Base-by-base conservation (phyloP, 495 filamentous ascomycete genomes). In the Trypethelium eluteriae region DNA sequence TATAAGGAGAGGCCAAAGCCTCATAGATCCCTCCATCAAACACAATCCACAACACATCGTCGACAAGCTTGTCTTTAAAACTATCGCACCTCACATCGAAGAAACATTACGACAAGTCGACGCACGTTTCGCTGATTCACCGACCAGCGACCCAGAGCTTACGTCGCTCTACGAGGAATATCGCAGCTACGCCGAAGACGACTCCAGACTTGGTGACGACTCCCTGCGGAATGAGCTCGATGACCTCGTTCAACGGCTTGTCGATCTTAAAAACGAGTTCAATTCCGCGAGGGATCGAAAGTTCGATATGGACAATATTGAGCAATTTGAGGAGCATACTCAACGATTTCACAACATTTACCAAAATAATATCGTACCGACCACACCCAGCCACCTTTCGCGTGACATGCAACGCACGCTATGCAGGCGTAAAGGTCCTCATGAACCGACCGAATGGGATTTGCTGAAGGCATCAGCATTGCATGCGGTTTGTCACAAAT, bases 31-130 rank as follows among this genome's bases (percentile, higher is more conserved):
- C 10, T 10, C 18, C 18, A 7, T 36, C 10, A 36, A 34, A 59
- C 18, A 59, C 12, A 77, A 78, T 2, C 67, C 76, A 1, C 77
- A 80, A 0, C 82, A 88, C 69, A 85, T 95, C 56, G 82, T 92
- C 62, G 92, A 96, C 73, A 83, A 84, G 39, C 78, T 97, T 38
- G 86, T 86, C 65, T 91, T 91, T 64, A 69, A 74, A 0, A 81
- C 91, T 2, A 82, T 86, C 2, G 75, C 74, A 14, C 77, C 79
- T 0, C 82, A 86, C 35, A 77, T 83, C 12, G 70, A 83, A 10
- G 73, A 72, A 1, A 84, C 87, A 7, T 75, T 86, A 0, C 71
- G 71, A 16, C 76, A 82, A 7, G 78, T 85, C 1, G 67, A 85
- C 35, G 64, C 62, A 0, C 18, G 44, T 2, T 57, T 71, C 44